Percentiles rank a stretch among this genome's conserved stretches.
phyloP scores from a whole-genome alignment of 73 alveolate genomes.

The Durusdinium trenchii region DNA sequence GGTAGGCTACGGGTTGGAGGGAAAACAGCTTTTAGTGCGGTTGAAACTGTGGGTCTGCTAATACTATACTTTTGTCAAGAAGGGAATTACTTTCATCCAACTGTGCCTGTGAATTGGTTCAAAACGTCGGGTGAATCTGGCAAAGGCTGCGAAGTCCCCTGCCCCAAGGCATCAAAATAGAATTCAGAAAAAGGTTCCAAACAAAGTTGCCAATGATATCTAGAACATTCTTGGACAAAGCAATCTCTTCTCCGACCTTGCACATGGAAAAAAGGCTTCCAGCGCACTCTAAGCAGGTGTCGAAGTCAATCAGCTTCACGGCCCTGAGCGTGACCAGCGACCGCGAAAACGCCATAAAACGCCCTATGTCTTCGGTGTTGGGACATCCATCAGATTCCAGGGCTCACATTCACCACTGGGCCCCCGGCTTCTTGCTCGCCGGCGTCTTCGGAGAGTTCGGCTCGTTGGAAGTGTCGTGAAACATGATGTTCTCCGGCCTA shows the following conservation, averaged over 20 bases:
- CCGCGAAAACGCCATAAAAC: not conserved
- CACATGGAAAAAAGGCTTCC: no score
- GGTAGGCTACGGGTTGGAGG: no score
- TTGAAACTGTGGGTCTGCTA: no score
- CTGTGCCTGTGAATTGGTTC: no score
- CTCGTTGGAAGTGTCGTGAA: constrained; percentile 94
- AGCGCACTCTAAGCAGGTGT: constrained; percentile 90
- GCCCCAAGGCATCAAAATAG: not conserved
- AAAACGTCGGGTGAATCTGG: no score
- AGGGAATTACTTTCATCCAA: no score
- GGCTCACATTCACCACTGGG: not conserved
- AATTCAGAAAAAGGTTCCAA: not conserved
- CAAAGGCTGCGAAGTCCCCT: no score
- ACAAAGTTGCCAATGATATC: not conserved
- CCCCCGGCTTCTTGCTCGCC: constrained; percentile 80
- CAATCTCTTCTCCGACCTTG: no score
- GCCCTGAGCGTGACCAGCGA: not conserved
- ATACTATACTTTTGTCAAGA: no score
- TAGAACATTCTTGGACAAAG: not conserved
- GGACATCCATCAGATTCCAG: not conserved
- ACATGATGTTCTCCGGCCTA: constrained; percentile 95
- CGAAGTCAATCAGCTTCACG: constrained; percentile 94
- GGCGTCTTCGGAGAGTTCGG: constrained; percentile 94
- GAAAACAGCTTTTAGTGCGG: no score
- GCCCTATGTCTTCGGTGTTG: not conserved